phyloP scores from a whole-genome alignment of 1,139 yeast genomes.

The Suhomyces kunorum region DNA sequence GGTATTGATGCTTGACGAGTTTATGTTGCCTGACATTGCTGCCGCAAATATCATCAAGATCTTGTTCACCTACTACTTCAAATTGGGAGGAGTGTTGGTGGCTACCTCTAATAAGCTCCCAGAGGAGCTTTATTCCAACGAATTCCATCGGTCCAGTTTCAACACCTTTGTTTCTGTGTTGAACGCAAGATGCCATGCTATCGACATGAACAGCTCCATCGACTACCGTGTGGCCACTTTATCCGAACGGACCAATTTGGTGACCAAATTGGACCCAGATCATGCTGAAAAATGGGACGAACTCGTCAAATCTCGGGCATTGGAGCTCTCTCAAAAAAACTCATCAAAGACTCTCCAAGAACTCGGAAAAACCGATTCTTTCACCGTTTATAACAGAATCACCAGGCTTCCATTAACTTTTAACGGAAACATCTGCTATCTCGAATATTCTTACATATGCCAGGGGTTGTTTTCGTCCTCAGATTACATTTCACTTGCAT shows the following conservation, averaged over 20 bases:
- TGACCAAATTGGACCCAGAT: slow-evolving; percentile 29
- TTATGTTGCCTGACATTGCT: slow-evolving; percentile 73
- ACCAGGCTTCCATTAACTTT: slow-evolving; percentile 49
- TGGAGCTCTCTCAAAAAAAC: slow-evolving; percentile 2
- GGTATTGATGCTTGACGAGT: slow-evolving; percentile 66
- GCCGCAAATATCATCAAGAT: slow-evolving; percentile 68
- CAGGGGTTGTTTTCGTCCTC: slow-evolving; percentile 62
- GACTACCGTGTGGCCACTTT: slow-evolving; percentile 57
- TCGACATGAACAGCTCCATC: slow-evolving; percentile 59
- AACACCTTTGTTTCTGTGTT: slow-evolving; percentile 57
- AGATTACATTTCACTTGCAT: slow-evolving; percentile 68
- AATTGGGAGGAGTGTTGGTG: slow-evolving; percentile 70
- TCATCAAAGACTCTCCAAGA: slow-evolving; percentile 19
- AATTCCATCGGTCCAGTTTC: slow-evolving; percentile 60
- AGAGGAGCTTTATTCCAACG: slow-evolving; percentile 66
- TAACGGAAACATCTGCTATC: slow-evolving; percentile 39
- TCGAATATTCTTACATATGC: slow-evolving; percentile 59
- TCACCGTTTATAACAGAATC: slow-evolving; percentile 58
- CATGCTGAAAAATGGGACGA: slow-evolving; percentile 41
- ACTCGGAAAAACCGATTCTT: slow-evolving; percentile 27
- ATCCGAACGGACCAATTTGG: slow-evolving; percentile 28
- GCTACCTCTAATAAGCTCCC: slow-evolving; percentile 75
- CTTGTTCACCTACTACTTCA: slow-evolving; percentile 66
- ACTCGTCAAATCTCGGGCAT: slow-evolving; percentile 22
- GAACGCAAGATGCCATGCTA: slow-evolving; percentile 59